These are phyloP conservation scores for Lithohypha guttulata DNA, from an alignment of 2,329 filamentous ascomycete genomes.

Conservation along the genomic window DNA sequence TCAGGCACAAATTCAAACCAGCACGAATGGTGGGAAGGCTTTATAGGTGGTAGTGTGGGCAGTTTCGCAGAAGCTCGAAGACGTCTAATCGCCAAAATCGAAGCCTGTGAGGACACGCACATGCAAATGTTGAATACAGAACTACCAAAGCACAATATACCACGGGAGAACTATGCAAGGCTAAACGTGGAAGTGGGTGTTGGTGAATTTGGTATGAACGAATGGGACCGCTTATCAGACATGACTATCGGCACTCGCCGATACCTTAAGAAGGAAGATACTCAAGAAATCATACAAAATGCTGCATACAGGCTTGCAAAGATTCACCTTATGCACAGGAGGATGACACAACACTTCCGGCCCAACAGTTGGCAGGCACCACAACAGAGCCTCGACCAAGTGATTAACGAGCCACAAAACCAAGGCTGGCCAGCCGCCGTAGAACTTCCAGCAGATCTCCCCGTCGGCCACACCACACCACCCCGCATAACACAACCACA, in stretches of 20 bases:
- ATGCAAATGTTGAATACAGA: conserved; percentile 73
- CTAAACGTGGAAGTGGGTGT: conserved; percentile 96
- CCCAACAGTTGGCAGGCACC: conserved; percentile 22
- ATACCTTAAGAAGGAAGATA: conserved; percentile 63
- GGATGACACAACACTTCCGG: conserved; percentile 42
- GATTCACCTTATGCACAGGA: conserved; percentile 64
- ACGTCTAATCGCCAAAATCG: conserved; percentile 80
- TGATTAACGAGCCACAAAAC: conserved; percentile 30
- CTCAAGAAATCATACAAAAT: conserved; percentile 66
- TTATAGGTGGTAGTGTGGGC: conserved; percentile 58
- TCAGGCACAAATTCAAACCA: conserved; percentile 57
- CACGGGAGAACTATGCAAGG: conserved; percentile 82
- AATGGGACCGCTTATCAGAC: conserved; percentile 87
- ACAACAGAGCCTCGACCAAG: conserved; percentile 23
- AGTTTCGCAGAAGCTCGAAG: conserved; percentile 84
- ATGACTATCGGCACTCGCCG: conserved; percentile 86
- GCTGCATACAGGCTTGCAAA: conserved; percentile 73
- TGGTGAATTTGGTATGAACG: conserved; percentile 94
- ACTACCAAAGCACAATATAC: conserved; percentile 65
- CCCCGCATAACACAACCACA: conserved; percentile 21
- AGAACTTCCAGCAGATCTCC: conserved; percentile 49
- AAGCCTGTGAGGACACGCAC: conserved; percentile 87
- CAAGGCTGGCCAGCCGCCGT: conserved; percentile 37
- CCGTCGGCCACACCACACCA: conserved; percentile 30
- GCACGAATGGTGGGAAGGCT: conserved; percentile 86